These are phyloP conservation scores for Platismatia glauca DNA, from an alignment of 495 filamentous ascomycete genomes.

Conservation along the genomic window DNA sequence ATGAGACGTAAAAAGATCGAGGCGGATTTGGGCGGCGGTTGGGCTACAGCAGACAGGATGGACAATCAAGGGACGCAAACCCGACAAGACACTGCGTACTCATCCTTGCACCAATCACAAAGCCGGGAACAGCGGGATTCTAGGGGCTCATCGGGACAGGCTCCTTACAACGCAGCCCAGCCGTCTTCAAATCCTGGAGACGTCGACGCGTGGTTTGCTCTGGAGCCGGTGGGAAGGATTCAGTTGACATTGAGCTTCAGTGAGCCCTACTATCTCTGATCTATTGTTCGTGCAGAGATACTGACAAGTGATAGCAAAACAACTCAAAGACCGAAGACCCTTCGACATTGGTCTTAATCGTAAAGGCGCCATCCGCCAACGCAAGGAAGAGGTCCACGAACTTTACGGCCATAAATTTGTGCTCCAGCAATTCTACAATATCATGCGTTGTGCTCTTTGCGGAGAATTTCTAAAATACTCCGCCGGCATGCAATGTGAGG, in stretches of 20 bases:
- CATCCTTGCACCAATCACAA: conserved; percentile 23
- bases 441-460: conserved; percentile 98
- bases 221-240: conserved; percentile 89
- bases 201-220: conserved; percentile 93
- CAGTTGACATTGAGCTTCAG: conserved; percentile 80
- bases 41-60: conserved; percentile 96
- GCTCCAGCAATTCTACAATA: conserved; percentile 97
- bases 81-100: conserved; percentile 29
- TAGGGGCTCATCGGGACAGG: conserved; percentile 19
- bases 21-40: conserved; percentile 82
- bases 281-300: background rate
- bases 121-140: conserved; percentile 22
- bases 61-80: conserved; percentile 42
- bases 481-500: conserved; percentile 96
- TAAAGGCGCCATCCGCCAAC: conserved; percentile 91
- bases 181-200: conserved; percentile 49
- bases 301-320: conserved; percentile 51
- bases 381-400: conserved; percentile 94
- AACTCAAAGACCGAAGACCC: conserved; percentile 56
- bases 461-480: conserved; percentile 98
- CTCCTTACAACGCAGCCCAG: conserved; percentile 27
- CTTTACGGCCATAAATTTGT: conserved; percentile 99
- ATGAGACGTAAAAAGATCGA: conserved; percentile 97
- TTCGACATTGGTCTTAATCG: conserved; percentile 85
- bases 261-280: conserved; percentile 33